Base-by-base conservation (phyloP, 2,329 filamentous ascomycete genomes). In the Penicillium sp. region DNA sequence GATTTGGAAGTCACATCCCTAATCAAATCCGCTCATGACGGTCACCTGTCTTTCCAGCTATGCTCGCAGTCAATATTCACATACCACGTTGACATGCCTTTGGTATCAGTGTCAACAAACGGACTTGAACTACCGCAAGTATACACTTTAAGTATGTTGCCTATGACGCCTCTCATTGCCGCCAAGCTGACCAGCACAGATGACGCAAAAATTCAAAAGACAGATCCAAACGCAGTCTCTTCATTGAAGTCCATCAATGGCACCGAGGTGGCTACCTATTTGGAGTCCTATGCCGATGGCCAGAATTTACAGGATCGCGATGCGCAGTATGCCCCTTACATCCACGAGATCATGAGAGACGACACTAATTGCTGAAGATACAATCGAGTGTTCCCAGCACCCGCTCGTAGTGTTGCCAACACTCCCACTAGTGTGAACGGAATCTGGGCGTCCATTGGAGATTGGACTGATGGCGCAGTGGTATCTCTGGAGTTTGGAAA, bases 31-130 rank as follows among this genome's bases (percentile, higher is more conserved):
- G 81, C 83, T 3, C 84, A 88, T 60, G 87, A 90, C 64, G 84
- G 85, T 1, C 87, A 90, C 63, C 61, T 76, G 13, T 40, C 9
- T 13, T 65, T 68, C 22, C 44, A 60, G 5, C 58, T 69, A 14
- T 71, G 66, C 45, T 71, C 71, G 1, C 49, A 63, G n/a, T 53
- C 54, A 1, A 58, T 71, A 5, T 85, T 87, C 47, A 72, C 75
- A 2, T 85, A 80, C 63, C 34, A 48, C 5, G 53, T 62, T 21
- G 54, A 58, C 22, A 39, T 62, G 6, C 75, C 81, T 8, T 71
- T 88, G 1, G 82, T 87, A 0, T 87, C 85, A 0, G 77, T 87
- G 7, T 88, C 84, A 2, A 60, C 72, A 3, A 84, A 88, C 64
- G 85, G 85, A n/a, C 67, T 75, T 16, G 77, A 80, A 49, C 65